Evolutionary conservation across 2,329 filamentous ascomycete species (phyloP), one percentile per base, ranked within the genome.

Genomic region (Phoma sp.): DNA sequence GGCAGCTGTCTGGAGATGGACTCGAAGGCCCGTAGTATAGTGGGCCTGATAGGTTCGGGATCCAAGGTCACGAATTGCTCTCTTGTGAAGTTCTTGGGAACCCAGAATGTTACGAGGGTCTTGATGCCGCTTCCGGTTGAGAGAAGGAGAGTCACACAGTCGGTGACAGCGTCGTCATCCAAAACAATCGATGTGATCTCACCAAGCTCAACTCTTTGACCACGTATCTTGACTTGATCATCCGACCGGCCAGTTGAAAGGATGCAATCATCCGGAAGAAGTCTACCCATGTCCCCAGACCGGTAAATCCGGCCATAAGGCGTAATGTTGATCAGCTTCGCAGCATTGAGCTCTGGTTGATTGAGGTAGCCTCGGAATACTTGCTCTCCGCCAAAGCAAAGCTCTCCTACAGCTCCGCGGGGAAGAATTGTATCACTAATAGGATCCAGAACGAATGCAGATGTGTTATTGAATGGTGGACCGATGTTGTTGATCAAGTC

Each of bases 351-450:
- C 3, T 83, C 80, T 0, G 84, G 81, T 72, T 83, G 80, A 52
- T 88, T 85, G 23, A 95, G 79, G 66, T 93, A 96, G 1, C 91
- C 91, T 32, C 83, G 80, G 34, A 81, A 84, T 5, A 96, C 85
- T 74, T 96, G 92, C 42, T 90, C 85, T 10, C 92, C 93, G 12
- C 91, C 92, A 71, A 96, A 95, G 66, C 90, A 96, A 6, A 96
- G 80, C 71, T 96, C 92, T 10, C 93, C 93, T 14, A 91, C 78
- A 58, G 85, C 89, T 3, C 92, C 91, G 6, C 84, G 71, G 0
- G 91, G 91, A 0, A 92, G 76, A 1, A 85, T 66, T 3, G 49
- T 40, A 10, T 68, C 47, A 15, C 57, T 68, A 0, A 43, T 45
- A 4, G 69, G 67, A 0, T 82, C 73, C 4, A 86, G 80, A 1